Base-by-base conservation (phyloP, 1,139 yeast species). In the Suhomyces ambrosiae region DNA sequence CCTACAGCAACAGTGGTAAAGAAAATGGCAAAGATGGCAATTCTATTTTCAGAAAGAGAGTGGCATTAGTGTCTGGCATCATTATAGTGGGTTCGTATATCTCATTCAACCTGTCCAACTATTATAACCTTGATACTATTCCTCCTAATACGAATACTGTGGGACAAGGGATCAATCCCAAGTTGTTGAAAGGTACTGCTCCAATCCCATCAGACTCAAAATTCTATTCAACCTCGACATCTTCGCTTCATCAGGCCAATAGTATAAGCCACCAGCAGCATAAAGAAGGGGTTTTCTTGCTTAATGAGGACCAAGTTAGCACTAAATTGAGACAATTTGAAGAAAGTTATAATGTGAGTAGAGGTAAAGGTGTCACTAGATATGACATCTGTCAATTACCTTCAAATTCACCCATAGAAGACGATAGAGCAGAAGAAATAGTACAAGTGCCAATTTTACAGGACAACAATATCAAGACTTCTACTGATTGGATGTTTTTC, bases 331-430 rank as follows among this genome's bases (percentile, higher is more conserved):
- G 92, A 42, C 82, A 80, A 47, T 71, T 74, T 50, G 96, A 90
- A 57, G 95, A 89, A 61, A 82, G 94, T 47, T 87, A 83, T 54
- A 58, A 68, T 27, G 92, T 90, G 14, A 82, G 86, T 48, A 74
- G 96, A 42, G 90, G 94, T 10, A 83, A 85, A 48, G 97, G 97
- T n/a, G 92, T 92, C 12, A 63, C 81, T n/a, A 71, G 98, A 39
- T 90, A 89, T 54, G 98, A 94, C 56, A 78, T 88, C 23, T 79
- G 95, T 33, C 98, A 92, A 63, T 66, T 92, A 41, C 86, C 97
- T 7, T 84, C 95, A 28, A 94, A 92, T 60, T 80, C 85, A 32
- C 98, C 98, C 7, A 88, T 90, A 48, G 99, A 92, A 61, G 98
- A 92, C 58, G 96, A 87, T 54, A 77, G 95, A 45, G 80, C 92